A percentile compares a stretch with the other conserved stretches of the same genome.
These are phyloP conservation scores for Epichloe bromicola DNA, from an alignment of 2,329 filamentous ascomycete species.

Conservation along the genomic window DNA sequence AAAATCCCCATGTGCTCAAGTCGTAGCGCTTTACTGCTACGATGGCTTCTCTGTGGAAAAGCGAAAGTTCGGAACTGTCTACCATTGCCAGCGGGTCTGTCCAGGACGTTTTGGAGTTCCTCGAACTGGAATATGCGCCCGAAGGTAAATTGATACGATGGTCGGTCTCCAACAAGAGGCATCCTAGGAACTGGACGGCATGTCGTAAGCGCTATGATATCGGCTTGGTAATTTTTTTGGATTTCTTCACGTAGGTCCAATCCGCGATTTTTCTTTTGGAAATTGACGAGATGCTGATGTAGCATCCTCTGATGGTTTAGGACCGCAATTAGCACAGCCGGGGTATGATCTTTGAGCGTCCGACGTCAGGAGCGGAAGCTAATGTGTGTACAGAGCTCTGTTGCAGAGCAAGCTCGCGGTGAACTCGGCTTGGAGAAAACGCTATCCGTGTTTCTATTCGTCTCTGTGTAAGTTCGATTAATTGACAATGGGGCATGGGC, in stretches of 20 bases:
- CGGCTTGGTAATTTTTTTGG: neutral
- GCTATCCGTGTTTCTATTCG: neutral
- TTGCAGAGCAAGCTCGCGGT: neutral
- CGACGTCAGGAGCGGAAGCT: neutral
- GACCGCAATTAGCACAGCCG: neutral
- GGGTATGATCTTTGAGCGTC: neutral
- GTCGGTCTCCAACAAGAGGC: neutral
- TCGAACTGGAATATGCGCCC: neutral
- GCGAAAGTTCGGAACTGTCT: neutral
- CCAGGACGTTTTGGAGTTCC: neutral
- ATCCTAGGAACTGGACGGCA: neutral
- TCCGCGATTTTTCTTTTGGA: neutral
- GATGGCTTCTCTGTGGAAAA: neutral
- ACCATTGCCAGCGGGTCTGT: neutral
- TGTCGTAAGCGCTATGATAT: neutral
- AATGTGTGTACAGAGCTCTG: neutral
- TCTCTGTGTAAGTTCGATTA: neutral
- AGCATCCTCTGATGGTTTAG: neutral
- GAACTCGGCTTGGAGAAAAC: neutral
- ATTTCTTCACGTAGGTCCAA: neutral
- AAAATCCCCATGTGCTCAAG: too few species aligned
- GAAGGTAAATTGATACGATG: neutral
- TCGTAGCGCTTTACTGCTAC: neutral
- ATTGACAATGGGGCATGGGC: neutral
- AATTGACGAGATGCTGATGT: neutral